These are phyloP conservation scores for Penicillium frequentans DNA, from an alignment of 2,329 filamentous ascomycete genomes.

Conservation along the genomic window DNA sequence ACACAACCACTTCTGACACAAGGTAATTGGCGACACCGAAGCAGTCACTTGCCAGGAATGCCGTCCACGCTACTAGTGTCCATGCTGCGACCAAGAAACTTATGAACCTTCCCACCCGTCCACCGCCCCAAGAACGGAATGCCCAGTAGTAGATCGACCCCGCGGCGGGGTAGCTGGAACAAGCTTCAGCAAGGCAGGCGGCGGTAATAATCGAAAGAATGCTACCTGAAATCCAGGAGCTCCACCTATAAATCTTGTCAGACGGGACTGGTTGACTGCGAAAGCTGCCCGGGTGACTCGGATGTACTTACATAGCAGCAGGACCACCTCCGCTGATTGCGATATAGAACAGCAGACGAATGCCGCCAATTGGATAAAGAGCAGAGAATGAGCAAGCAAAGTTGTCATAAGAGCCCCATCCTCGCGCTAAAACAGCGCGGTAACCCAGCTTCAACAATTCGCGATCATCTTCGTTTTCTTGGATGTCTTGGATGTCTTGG, in stretches of 20 bases:
- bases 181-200: conserved; percentile 31
- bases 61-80: conserved; percentile 58
- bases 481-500: conserved; percentile 7
- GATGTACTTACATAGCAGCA: conserved; percentile 19
- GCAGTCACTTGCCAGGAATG: conserved; percentile 26
- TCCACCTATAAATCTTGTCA: conserved; percentile 17
- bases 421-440: conserved; percentile 24
- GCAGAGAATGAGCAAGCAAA: conserved; percentile 31
- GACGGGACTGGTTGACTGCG: background rate
- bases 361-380: conserved; percentile 28
- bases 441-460: conserved; percentile 28
- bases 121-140: conserved; percentile 29
- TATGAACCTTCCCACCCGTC: conserved; percentile 32
- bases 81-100: conserved; percentile 56
- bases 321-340: conserved; percentile 28
- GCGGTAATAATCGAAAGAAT: conserved; percentile 28
- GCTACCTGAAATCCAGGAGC: conserved; percentile 25
- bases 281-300: background rate
- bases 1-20: conserved; percentile 41
- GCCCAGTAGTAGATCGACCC: conserved; percentile 35
- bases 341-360: conserved; percentile 30
- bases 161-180: conserved; percentile 31
- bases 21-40: conserved; percentile 30
- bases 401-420: conserved; percentile 29
- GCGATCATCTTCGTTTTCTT: conserved; percentile 25